Evolutionary conservation across 1,284 basidiomycete species (phyloP).

Genomic region (Trichosporon sp.): DNA sequence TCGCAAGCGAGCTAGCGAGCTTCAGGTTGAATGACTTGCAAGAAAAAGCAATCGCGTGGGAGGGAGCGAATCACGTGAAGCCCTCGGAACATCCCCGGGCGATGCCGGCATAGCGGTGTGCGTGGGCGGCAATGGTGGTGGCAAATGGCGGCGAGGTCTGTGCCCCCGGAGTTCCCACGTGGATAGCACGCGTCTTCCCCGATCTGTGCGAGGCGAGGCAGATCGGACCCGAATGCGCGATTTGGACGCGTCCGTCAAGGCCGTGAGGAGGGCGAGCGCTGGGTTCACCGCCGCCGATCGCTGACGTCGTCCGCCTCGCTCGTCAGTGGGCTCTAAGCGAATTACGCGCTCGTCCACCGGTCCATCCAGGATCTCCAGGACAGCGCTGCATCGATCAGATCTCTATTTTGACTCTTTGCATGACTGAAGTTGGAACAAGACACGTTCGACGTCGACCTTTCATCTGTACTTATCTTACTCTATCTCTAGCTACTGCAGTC

Average conservation of each 20-base stretch:
- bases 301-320: neutral
- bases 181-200: neutral
- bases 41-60: neutral
- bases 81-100: neutral
- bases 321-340: too few species aligned
- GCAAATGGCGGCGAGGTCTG: neutral
- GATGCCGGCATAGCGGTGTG: neutral
- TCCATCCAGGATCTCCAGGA: neutral
- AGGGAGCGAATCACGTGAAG: neutral
- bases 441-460: neutral
- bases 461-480: neutral
- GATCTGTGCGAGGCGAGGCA: too few species aligned
- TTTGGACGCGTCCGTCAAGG: too few species aligned
- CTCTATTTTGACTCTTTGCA: neutral
- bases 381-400: neutral
- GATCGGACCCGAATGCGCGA: too few species aligned
- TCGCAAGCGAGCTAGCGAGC: neutral
- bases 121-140: neutral
- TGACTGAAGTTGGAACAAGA: neutral
- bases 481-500: neutral
- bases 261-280: too few species aligned
- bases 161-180: neutral
- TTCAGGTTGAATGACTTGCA: neutral
- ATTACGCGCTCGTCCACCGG: neutral
- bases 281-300: neutral